phyloP scores from a whole-genome alignment of 352 stramenopile genomes.

The Pythium pectinolyticum region DNA sequence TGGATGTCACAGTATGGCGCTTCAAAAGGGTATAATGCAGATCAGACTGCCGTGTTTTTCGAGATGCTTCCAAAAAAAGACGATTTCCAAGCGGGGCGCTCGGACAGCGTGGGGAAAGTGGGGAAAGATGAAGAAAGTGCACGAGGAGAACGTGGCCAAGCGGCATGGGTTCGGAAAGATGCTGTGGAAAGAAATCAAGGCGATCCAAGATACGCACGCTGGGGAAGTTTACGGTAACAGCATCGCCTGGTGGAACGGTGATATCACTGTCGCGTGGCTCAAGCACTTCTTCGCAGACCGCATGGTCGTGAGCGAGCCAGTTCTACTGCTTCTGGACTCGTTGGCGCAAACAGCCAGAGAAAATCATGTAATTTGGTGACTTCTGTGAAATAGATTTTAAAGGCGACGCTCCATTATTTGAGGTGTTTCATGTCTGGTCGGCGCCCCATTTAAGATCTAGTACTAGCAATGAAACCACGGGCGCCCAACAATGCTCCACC shows the following conservation, averaged over 20 bases:
- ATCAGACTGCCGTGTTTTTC: slow-evolving; percentile 14
- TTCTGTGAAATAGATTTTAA: not conserved
- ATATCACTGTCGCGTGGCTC: slow-evolving; percentile 27
- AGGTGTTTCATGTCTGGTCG: too few relatives aligned
- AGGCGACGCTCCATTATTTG: not conserved
- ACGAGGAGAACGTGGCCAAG: slow-evolving; percentile 14
- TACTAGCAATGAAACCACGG: too few relatives aligned
- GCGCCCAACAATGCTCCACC: too few relatives aligned
- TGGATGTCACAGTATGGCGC: not conserved
- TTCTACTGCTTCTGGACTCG: slow-evolving; percentile 31
- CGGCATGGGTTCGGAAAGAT: slow-evolving; percentile 16
- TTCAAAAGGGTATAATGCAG: slow-evolving; percentile 6
- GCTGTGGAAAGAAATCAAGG: slow-evolving; percentile 4
- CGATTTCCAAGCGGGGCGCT: not conserved
- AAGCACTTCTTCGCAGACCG: slow-evolving; percentile 29
- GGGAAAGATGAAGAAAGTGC: not conserved
- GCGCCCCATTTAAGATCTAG: too few relatives aligned
- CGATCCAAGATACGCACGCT: slow-evolving; percentile 2
- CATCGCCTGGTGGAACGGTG: slow-evolving; percentile 24
- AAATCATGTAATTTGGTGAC: not conserved
- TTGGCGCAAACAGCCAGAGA: slow-evolving; percentile 2
- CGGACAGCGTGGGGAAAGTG: slow-evolving; percentile 13
- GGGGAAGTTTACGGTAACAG: slow-evolving; percentile 27
- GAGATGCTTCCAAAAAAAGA: slow-evolving; percentile 13
- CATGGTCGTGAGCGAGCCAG: slow-evolving; percentile 6